Evolutionary conservation across 768 basidiomycete genomes (phyloP), one percentile per base, ranked within the genome.

Genomic region (Mrakia frigida): DNA sequence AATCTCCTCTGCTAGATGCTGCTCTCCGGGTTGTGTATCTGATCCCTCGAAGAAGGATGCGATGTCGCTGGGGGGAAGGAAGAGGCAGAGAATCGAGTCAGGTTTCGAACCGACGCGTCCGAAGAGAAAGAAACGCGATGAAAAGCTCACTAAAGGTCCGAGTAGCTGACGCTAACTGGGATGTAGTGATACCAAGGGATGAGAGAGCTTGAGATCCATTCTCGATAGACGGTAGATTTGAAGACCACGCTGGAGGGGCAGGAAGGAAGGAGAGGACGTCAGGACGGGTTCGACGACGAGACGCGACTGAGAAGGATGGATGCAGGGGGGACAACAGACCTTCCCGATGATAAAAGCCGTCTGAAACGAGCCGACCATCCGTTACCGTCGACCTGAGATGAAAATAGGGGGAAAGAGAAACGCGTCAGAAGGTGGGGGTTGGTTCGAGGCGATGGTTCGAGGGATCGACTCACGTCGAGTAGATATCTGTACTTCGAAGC

Each of bases 151-250:
- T 72, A 77, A 52, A 77, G 28, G 50, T 77, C 76, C 2, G 61
- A 52, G 70, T 77, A 77, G 14, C 37, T 31, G 28, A 72, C 28
- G 53, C 65, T 61, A n/a, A 77, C 63, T 4, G 76, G 76, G 31
- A 77, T 70, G 61, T 77, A 77, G 76, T 77, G 76, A 35, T 77
- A 72, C 76, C 76, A 77, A 4, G 76, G 76, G 33, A 77, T 77
- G 25, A 77, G 70, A 0, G 65, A 43, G 35, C 35, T 39, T 23
- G 76, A 73, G 52, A 61, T 35, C 76, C 76, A 77, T 37, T 77
- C 70, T 25, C 35, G 28, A 60, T 72, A 77, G 63, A 77, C 35
- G 46, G 76, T 77, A 1, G 70, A 37, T 60, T 77, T 77, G 31
- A 77, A 53, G 35, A 73, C 46, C 14, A 73, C 70, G 23, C 74